phyloP scores from a whole-genome alignment of 176 grass and related monocot species.

The Aechmea fasciata region DNA sequence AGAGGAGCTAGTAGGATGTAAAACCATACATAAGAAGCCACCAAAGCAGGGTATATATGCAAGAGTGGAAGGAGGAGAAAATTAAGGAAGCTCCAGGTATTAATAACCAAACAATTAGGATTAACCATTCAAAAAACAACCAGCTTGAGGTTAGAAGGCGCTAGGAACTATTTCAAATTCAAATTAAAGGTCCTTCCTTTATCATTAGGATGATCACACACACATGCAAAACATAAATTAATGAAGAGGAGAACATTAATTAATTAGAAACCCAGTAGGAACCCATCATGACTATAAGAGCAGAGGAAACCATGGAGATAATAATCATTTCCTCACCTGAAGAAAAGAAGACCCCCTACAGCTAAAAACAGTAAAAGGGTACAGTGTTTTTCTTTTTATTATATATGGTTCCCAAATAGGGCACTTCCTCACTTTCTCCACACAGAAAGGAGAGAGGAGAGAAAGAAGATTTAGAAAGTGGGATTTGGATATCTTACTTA shows the following conservation, averaged over 20 bases:
- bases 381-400: background rate
- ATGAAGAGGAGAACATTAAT: background rate
- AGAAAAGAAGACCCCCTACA: background rate
- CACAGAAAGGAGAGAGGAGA: constrained; percentile 11
- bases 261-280: background rate
- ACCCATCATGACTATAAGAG: background rate
- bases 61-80: background rate
- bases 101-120: background rate
- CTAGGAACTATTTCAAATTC: background rate
- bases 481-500: constrained; percentile 49
- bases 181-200: background rate
- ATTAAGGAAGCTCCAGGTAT: background rate
- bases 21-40: background rate
- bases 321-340: background rate
- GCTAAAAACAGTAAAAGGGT: constrained; percentile 3
- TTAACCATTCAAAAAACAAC: background rate
- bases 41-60: background rate
- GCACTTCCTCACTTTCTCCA: constrained; percentile 9
- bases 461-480: constrained; percentile 33
- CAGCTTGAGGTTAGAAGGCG: background rate
- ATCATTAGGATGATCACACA: background rate
- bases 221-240: background rate
- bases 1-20: no score
- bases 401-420: background rate
- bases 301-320: background rate